Percentiles rank a stretch among this genome's conserved stretches.
Evolutionary conservation across 805 yeast genomes (phyloP).

Genomic region (Barnettozyma populi): DNA sequence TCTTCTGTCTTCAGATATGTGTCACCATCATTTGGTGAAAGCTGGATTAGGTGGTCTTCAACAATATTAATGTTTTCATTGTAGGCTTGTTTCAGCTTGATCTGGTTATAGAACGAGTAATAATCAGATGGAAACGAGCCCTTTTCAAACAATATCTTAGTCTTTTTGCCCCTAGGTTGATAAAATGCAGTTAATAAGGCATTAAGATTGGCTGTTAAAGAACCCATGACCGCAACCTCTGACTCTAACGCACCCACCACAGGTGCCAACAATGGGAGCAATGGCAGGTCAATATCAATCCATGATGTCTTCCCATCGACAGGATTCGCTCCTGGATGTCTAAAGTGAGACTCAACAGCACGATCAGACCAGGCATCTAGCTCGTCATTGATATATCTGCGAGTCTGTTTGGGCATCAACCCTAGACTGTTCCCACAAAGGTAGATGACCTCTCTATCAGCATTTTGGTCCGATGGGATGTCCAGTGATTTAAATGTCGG

Average conservation of each 20-base stretch:
- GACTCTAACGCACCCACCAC: slow-evolving; percentile 66
- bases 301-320: slow-evolving; percentile 52
- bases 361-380: slow-evolving; percentile 75
- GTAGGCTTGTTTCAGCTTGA: slow-evolving; percentile 47
- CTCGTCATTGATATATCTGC: slow-evolving; percentile 55
- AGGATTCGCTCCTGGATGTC: slow-evolving; percentile 45
- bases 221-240: slow-evolving; percentile 89
- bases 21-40: slow-evolving; percentile 56
- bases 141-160: slow-evolving; percentile 76
- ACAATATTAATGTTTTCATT: slow-evolving; percentile 35
- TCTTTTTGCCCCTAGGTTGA: slow-evolving; percentile 50
- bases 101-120: slow-evolving; percentile 77
- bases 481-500: slow-evolving; percentile 69
- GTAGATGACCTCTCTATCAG: slow-evolving; percentile 39
- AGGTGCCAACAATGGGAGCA: slow-evolving; percentile 61
- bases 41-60: slow-evolving; percentile 51
- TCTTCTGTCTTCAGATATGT: slow-evolving; percentile 56
- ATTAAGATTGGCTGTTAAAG: slow-evolving; percentile 78
- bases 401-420: slow-evolving; percentile 68
- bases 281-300: slow-evolving; percentile 81
- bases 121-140: slow-evolving; percentile 91
- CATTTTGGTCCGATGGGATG: slow-evolving; percentile 5
- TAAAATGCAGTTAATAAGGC: slow-evolving; percentile 70
- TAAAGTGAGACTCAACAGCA: slow-evolving; percentile 83
- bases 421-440: slow-evolving; percentile 95